Evolutionary conservation across 2,329 filamentous ascomycete species (phyloP), one percentile per base, ranked within the genome.

Genomic region (Microascus cirrosus): DNA sequence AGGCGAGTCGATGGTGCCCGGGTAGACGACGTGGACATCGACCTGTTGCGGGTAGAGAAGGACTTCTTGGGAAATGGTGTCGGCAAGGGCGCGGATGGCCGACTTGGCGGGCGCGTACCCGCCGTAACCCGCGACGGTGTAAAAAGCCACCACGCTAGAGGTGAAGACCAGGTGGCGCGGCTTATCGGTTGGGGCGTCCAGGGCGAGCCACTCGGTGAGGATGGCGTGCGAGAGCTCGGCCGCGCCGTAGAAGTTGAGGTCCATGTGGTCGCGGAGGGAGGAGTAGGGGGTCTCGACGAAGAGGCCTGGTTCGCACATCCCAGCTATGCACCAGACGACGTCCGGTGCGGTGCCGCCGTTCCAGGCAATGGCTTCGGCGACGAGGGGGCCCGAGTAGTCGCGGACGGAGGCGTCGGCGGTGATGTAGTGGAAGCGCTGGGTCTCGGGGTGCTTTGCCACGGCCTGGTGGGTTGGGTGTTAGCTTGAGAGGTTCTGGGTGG

Each of bases 301-400:
- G 61, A 95, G 85, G 39, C 82, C 79, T 0, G 92, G 92, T 18
- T 77, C 78, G 6, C 88, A 82, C 62, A 82, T 77, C 60, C 93
- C 93, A 2, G 93, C 93, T 55, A 91, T 81, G 68, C 90, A 92
- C 91, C 94, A 97, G 36, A 97, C 88, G 59, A 96, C 79, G 68
- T 97, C 93, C 0, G 90, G 89, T 32, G 85, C 71, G 25, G 75
- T 70, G 58, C 82, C 84, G 62, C 84, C 74, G 73, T 96, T 96
- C 91, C 91, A 96, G 24, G 76, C 71, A 2, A 82, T 87, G 53
- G 86, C 86, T 69, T 95, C 84, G 42, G 77, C 75, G 56, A 97
- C 73, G 45, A 96, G 77, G 48, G 83, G 76, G 2, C 76, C 75
- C 55, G 89, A 89, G 66, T 92, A 92, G 59, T 82, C 76, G 56